phyloP scores from a whole-genome alignment of 495 filamentous ascomycete species.

The Acidiella bohemica region DNA sequence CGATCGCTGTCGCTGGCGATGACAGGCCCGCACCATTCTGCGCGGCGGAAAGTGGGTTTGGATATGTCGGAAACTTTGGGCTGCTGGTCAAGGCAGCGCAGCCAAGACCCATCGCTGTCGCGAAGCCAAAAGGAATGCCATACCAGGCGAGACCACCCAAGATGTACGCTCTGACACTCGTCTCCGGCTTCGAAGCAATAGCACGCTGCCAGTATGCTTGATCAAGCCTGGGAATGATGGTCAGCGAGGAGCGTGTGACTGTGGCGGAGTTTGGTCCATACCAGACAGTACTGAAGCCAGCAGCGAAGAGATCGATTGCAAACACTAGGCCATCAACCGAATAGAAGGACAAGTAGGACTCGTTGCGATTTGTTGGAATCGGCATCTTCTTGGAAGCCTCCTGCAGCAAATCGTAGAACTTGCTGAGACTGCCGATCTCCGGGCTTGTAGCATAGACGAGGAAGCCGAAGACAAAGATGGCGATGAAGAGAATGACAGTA shows the following conservation, averaged over 20 bases:
- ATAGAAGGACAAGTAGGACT: constrained; percentile 41
- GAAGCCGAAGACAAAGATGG: constrained; percentile 36
- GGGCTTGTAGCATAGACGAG: constrained; percentile 34
- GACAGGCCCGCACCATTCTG: constrained; percentile 36
- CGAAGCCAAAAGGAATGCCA: constrained; percentile 37
- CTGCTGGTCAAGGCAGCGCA: constrained; percentile 36
- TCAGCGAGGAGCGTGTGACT: constrained; percentile 18
- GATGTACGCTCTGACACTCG: constrained; percentile 36
- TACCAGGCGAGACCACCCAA: constrained; percentile 39
- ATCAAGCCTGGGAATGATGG: constrained; percentile 28
- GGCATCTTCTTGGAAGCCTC: constrained; percentile 34
- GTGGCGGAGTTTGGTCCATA: no score
- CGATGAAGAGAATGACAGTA: constrained; percentile 31
- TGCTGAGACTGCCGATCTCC: constrained; percentile 32
- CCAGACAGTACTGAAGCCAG: constrained; percentile 33
- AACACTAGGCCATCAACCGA: constrained; percentile 33
- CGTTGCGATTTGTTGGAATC: constrained; percentile 36
- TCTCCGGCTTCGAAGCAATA: constrained; percentile 35
- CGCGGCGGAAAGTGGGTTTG: constrained; percentile 33
- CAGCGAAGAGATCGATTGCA: constrained; percentile 34
- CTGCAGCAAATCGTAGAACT: constrained; percentile 37
- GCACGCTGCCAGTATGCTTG: constrained; percentile 39
- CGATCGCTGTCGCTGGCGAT: constrained; percentile 35
- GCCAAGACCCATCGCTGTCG: constrained; percentile 36
- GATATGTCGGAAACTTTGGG: constrained; percentile 40